Conservation (phyloP, 495 filamentous ascomycete species). For the Talaromyces wortmannii region DNA sequence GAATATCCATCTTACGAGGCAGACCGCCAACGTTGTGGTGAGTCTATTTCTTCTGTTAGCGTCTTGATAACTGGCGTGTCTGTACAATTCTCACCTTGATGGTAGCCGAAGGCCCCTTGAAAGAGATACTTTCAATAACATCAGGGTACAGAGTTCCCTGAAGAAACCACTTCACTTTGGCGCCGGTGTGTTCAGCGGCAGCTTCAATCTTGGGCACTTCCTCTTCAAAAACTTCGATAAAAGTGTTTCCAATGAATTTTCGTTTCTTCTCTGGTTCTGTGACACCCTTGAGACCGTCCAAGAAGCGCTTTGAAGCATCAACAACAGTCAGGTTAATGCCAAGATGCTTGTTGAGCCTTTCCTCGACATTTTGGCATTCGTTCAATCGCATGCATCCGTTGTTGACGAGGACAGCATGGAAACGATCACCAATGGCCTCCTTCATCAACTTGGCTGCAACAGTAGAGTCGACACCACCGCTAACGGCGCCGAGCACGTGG, state of each 20-base stretch:
- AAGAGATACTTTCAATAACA: constrained; percentile 75
- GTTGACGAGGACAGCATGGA: constrained; percentile 84
- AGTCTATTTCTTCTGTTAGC: constrained; percentile 14
- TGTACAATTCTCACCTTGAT: constrained; percentile 49
- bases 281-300: constrained; percentile 67
- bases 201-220: constrained; percentile 66
- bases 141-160: constrained; percentile 59
- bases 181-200: constrained; percentile 54
- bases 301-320: constrained; percentile 70
- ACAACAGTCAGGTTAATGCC: constrained; percentile 89
- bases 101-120: constrained; percentile 73
- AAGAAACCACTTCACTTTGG: constrained; percentile 74
- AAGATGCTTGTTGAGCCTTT: constrained; percentile 66
- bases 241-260: constrained; percentile 72
- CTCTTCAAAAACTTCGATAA: constrained; percentile 85
- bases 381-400: constrained; percentile 84
- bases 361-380: constrained; percentile 73
- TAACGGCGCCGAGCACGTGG: constrained; percentile 80
- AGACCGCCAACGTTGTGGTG: constrained; percentile 26
- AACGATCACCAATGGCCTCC: constrained; percentile 58
- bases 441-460: constrained; percentile 82
- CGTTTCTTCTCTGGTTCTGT: constrained; percentile 84
- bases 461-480: constrained; percentile 89
- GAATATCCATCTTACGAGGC: not conserved
- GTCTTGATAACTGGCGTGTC: not conserved